These are phyloP conservation scores for Thelephora ganbajun DNA, from an alignment of 768 basidiomycete genomes.

Conservation along the genomic window DNA sequence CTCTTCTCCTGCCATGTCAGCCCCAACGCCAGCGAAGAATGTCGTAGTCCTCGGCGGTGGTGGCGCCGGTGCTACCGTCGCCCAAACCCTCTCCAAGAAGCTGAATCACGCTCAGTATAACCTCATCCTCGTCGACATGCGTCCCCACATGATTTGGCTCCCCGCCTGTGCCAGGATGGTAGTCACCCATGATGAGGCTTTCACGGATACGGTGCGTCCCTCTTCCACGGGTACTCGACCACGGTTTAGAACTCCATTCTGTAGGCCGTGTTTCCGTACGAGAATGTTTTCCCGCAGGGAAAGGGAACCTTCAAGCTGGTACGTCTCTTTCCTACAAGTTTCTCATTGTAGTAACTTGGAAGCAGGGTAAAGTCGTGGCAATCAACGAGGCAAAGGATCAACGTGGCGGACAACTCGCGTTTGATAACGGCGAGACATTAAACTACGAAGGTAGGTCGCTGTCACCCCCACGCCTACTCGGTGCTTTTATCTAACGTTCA, in stretches of 20 bases:
- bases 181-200: slow-evolving; percentile 21
- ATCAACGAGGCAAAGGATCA: slow-evolving; percentile 17
- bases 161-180: slow-evolving; percentile 38
- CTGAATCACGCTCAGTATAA: slow-evolving; percentile 34
- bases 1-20: too few species aligned
- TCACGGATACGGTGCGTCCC: too few species aligned
- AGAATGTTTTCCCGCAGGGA: slow-evolving; percentile 31
- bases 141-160: slow-evolving; percentile 34
- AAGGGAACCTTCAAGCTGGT: slow-evolving; percentile 23
- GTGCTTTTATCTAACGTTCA: neutral
- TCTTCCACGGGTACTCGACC: too few species aligned
- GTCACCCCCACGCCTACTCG: neutral
- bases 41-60: slow-evolving; percentile 48
- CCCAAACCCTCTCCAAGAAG: slow-evolving; percentile 32
- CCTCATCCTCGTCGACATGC: slow-evolving; percentile 39
- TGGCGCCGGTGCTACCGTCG: slow-evolving; percentile 31
- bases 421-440: slow-evolving; percentile 36
- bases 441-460: slow-evolving; percentile 23
- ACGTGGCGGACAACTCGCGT: slow-evolving; percentile 32
- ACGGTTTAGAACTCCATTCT: too few species aligned
- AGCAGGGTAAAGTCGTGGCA: slow-evolving; percentile 20
- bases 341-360: too few species aligned
- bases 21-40: slow-evolving; percentile 7
- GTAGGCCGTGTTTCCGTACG: slow-evolving; percentile 25
- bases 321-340: too few species aligned